Conservation (phyloP, 2,329 filamentous ascomycete species). For the Pseudogymnoascus sp. region DNA sequence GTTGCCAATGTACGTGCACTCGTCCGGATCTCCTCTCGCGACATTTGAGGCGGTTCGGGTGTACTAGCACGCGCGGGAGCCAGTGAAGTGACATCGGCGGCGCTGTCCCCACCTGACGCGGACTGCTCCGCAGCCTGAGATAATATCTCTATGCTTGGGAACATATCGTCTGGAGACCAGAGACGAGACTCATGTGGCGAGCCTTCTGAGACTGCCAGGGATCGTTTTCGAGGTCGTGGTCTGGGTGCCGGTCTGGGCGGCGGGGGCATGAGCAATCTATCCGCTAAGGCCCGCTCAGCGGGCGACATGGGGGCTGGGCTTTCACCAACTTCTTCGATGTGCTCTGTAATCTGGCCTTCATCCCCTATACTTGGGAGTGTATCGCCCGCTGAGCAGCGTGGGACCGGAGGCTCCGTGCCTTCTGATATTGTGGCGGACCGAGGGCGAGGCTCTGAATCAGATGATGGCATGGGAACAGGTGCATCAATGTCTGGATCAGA, state of each 20-base stretch:
- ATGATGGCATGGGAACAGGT: neutral
- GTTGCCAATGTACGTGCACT: neutral
- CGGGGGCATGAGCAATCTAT: neutral
- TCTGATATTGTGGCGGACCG: neutral
- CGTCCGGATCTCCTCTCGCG: neutral
- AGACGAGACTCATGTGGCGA: neutral
- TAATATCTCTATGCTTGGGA: neutral
- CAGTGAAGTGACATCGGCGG: neutral
- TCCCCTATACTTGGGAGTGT: neutral
- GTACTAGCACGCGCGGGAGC: neutral
- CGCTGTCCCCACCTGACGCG: neutral
- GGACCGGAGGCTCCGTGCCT: neutral
- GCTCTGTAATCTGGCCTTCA: neutral
- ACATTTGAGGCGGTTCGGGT: neutral
- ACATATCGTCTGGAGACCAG: neutral
- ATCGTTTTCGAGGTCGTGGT: neutral
- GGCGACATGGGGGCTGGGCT: neutral
- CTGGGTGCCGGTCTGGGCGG: neutral
- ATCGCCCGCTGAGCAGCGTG: neutral
- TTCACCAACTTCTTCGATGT: neutral
- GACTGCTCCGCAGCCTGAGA: neutral
- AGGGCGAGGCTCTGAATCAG: neutral
- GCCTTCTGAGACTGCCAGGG: neutral
- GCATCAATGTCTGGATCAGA: neutral
- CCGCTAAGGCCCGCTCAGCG: neutral